Percentiles rank a stretch among this genome's conserved stretches.
phyloP scores from a whole-genome alignment of 163 green algal species.

The Scenedesmus sp. region DNA sequence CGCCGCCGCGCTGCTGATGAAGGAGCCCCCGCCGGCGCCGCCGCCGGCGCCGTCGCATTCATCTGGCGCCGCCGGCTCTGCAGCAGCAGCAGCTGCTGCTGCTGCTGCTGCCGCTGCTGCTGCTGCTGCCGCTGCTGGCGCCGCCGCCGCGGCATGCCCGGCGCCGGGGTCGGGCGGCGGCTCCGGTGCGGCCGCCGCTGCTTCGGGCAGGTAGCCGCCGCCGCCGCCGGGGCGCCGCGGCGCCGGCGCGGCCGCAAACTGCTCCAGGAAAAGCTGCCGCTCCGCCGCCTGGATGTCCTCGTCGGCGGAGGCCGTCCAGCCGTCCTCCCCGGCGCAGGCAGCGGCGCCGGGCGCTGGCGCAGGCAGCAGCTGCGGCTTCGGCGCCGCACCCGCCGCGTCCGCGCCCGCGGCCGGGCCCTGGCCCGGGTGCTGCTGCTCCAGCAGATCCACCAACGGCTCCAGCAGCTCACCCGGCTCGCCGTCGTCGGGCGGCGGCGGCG shows the following conservation, averaged over 20 bases:
- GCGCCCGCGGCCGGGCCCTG: too few relatives aligned
- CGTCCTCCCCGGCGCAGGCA: neutral
- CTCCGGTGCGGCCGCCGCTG: neutral
- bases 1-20: too few relatives aligned
- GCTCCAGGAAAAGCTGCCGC: neutral
- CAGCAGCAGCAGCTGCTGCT: constrained; percentile 24
- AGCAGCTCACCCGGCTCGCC: too few relatives aligned
- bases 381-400: too few relatives aligned
- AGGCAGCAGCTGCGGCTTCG: too few relatives aligned
- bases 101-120: constrained; percentile 20
- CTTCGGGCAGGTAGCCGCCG: neutral
- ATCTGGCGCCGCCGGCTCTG: too few relatives aligned
- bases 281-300: constrained; percentile 6
- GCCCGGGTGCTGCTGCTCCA: neutral
- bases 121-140: constrained; percentile 3
- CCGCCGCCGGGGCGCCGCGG: neutral
- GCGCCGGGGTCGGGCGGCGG: neutral
- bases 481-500: too few relatives aligned
- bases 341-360: too few relatives aligned
- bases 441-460: too few relatives aligned
- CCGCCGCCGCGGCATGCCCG: neutral
- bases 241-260: too few relatives aligned
- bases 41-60: too few relatives aligned
- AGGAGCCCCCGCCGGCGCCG: too few relatives aligned
- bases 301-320: constrained; percentile 12